These are phyloP conservation scores for Lanmaoa pseudosensibilis DNA, from an alignment of 768 basidiomycete species.

Conservation along the genomic window DNA sequence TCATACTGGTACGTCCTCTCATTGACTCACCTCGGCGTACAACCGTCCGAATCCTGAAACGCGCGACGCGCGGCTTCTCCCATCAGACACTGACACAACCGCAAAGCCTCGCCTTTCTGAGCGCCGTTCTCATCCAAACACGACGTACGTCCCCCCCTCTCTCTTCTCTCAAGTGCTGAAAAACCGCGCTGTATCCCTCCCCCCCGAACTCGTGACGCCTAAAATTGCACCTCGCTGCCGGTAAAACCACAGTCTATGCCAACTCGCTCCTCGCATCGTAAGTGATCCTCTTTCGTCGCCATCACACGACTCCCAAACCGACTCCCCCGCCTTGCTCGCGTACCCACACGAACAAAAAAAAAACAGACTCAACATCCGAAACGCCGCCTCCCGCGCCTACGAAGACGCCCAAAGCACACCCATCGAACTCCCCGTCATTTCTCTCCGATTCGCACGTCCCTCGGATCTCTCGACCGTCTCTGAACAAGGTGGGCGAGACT, in stretches of 20 bases:
- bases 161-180: not conserved
- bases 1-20: slow-evolving; percentile 20
- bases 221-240: too few species aligned
- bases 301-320: too few species aligned
- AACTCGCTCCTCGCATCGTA: slow-evolving; percentile 33
- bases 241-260: slow-evolving; percentile 23
- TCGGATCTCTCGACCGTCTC: slow-evolving; percentile 9
- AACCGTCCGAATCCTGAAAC: not conserved
- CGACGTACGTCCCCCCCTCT: slow-evolving; percentile 20
- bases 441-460: slow-evolving; percentile 27
- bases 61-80: not conserved
- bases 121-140: slow-evolving; percentile 25
- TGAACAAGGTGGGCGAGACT: not conserved
- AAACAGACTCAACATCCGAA: slow-evolving; percentile 28
- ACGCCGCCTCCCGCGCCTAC: slow-evolving; percentile 19
- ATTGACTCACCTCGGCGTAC: too few species aligned
- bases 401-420: not conserved
- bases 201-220: too few species aligned
- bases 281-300: not conserved
- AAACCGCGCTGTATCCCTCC: not conserved
- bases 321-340: too few species aligned
- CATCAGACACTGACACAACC: slow-evolving; percentile 23
- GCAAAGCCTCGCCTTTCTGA: slow-evolving; percentile 16
- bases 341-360: too few species aligned
- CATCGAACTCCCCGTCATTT: slow-evolving; percentile 15